A percentile compares a stretch with the other conserved stretches of the same genome.
Conservation (phyloP, 768 basidiomycete genomes). For the Mycena latifolia region DNA sequence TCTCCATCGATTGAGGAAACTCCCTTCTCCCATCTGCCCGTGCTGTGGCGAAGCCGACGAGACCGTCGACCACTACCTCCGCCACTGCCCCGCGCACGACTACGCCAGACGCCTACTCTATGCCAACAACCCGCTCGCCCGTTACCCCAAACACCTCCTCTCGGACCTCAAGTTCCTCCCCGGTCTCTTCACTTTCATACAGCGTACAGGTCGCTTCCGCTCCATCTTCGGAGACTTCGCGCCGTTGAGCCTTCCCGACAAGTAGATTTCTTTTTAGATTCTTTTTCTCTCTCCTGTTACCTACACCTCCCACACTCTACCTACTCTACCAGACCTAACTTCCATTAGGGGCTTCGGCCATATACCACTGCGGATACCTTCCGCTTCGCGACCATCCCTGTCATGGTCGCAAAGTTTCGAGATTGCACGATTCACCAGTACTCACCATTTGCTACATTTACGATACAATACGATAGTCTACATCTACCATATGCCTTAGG, state of each 20-base stretch:
- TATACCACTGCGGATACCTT: not conserved
- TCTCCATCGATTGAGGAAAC: not conserved
- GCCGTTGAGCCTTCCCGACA: not conserved
- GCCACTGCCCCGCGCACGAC: not conserved
- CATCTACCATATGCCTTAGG: not conserved
- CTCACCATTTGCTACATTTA: not conserved
- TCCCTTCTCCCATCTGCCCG: not conserved
- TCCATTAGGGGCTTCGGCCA: not conserved
- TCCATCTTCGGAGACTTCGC: slow-evolving; percentile 2
- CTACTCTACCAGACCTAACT: no score
- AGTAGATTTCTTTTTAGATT: not conserved
- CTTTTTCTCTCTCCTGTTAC: not conserved
- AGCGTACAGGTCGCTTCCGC: not conserved
- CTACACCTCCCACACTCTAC: no score
- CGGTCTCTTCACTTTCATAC: not conserved
- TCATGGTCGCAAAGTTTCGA: slow-evolving; percentile 2
- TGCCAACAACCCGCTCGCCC: not conserved
- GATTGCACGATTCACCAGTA: not conserved
- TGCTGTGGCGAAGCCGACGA: not conserved
- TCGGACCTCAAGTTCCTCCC: not conserved
- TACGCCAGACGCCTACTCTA: not conserved
- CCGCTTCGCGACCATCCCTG: not conserved
- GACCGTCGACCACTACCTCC: slow-evolving; percentile 6
- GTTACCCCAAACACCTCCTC: not conserved
- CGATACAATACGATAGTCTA: not conserved